These are phyloP conservation scores for Alternaria angustiovoidea DNA, from an alignment of 2,329 filamentous ascomycete genomes.

Conservation along the genomic window DNA sequence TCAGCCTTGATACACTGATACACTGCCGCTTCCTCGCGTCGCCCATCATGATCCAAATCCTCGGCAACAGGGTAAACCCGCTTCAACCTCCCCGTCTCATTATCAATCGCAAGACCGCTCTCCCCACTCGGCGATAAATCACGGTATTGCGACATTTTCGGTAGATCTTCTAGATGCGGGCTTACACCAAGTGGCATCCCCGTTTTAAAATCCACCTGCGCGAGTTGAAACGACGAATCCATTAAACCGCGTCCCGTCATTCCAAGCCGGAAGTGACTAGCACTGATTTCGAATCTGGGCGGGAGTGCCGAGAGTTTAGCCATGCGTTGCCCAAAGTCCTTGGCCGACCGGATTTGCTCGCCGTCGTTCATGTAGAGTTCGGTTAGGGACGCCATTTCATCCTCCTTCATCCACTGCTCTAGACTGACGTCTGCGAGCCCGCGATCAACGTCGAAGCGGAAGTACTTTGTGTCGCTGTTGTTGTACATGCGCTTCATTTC, in stretches of 20 bases:
- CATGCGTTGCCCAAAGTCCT: slow-evolving; percentile 46
- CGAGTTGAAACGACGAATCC: slow-evolving; percentile 41
- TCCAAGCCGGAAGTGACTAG: slow-evolving; percentile 44
- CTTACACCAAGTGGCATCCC: slow-evolving; percentile 41
- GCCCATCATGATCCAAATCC: slow-evolving; percentile 48
- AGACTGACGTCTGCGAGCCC: slow-evolving; percentile 50
- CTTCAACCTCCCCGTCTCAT: slow-evolving; percentile 31
- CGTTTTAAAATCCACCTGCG: slow-evolving; percentile 51
- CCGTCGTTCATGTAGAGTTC: slow-evolving; percentile 52
- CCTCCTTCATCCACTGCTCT: slow-evolving; percentile 54
- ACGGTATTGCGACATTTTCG: slow-evolving; percentile 34
- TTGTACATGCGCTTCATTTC: slow-evolving; percentile 54
- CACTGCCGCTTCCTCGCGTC: slow-evolving; percentile 46
- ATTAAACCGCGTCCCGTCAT: slow-evolving; percentile 42
- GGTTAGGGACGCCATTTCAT: slow-evolving; percentile 51
- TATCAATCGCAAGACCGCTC: slow-evolving; percentile 40
- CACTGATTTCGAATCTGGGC: slow-evolving; percentile 46
- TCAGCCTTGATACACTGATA: slow-evolving; percentile 44
- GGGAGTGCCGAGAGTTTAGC: slow-evolving; percentile 49
- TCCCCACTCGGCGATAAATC: slow-evolving; percentile 41
- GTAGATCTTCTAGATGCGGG: slow-evolving; percentile 30
- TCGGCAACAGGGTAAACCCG: slow-evolving; percentile 47
- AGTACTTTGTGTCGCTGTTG: slow-evolving; percentile 47
- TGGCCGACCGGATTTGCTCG: slow-evolving; percentile 40
- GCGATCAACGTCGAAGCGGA: slow-evolving; percentile 52